Conservation (phyloP, 2,329 filamentous ascomycete species). For the Scedosporium apiospermum region DNA sequence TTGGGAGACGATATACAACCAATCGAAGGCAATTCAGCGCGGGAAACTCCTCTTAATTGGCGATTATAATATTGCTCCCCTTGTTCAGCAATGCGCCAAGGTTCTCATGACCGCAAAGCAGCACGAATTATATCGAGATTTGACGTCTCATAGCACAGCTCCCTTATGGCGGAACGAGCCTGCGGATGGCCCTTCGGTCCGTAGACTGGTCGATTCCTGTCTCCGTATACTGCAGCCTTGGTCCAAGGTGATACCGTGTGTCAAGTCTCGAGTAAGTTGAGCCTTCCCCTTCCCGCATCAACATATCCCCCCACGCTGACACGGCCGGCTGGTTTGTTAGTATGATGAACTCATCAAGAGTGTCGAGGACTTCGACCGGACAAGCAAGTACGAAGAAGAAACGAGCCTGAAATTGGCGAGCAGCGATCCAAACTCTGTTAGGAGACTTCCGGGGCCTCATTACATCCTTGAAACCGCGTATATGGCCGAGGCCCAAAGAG, state of each 20-base stretch:
- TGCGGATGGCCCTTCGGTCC: conserved; percentile 21
- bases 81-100: conserved; percentile 12
- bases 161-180: conserved; percentile 23
- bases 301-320: neutral
- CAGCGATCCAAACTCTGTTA: neutral
- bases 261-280: conserved; percentile 10
- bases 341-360: conserved; percentile 9
- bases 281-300: neutral
- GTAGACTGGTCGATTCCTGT: conserved; percentile 22
- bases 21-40: conserved; percentile 16
- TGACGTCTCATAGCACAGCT: conserved; percentile 25
- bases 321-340: neutral
- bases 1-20: conserved; percentile 22
- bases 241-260: conserved; percentile 13
- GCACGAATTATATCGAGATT: conserved; percentile 23
- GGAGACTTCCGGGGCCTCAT: conserved; percentile 3
- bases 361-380: conserved; percentile 10
- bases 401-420: neutral
- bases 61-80: conserved; percentile 10
- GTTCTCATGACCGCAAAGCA: conserved; percentile 26
- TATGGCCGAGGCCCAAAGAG: neutral
- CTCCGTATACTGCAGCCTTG: conserved; percentile 24
- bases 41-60: conserved; percentile 13
- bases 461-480: conserved; percentile 6
- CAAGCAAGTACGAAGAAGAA: conserved; percentile 7